Conservation (phyloP, 2,329 filamentous ascomycete species). For the Aspergillus calidoustus region DNA sequence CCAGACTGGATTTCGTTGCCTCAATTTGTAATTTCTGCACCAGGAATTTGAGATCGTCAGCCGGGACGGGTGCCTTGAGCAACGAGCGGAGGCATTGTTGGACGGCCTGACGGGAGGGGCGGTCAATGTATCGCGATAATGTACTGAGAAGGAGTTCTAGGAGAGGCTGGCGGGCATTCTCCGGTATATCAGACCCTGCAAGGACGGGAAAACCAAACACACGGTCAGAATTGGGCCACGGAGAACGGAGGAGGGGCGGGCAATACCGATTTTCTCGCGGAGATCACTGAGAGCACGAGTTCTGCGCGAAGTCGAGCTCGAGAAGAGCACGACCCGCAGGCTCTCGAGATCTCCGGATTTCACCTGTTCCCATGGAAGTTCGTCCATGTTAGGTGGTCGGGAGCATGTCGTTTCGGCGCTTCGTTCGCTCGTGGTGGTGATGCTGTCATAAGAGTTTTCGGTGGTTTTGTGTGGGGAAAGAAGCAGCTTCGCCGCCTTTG, state of each 20-base stretch:
- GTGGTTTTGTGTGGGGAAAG: slow-evolving; percentile 29
- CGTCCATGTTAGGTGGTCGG: slow-evolving; percentile 46
- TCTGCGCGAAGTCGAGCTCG: slow-evolving; percentile 48
- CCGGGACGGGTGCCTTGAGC: slow-evolving; percentile 63
- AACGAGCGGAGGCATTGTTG: slow-evolving; percentile 77
- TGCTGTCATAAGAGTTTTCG: slow-evolving; percentile 49
- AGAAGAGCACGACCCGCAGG: slow-evolving; percentile 45
- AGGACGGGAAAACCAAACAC: slow-evolving; percentile 5
- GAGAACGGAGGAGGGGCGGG: slow-evolving; percentile 11
- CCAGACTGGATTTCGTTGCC: slow-evolving; percentile 75
- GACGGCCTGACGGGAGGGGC: slow-evolving; percentile 79
- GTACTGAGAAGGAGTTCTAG: slow-evolving; percentile 82
- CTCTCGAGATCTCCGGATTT: slow-evolving; percentile 46
- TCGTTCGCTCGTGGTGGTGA: slow-evolving; percentile 28
- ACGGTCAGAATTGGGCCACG: slow-evolving; percentile 21
- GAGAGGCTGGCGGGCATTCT: slow-evolving; percentile 49
- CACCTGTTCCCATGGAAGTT: slow-evolving; percentile 51
- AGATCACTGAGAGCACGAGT: slow-evolving; percentile 48
- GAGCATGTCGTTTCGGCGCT: slow-evolving; percentile 31
- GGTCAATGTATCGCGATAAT: slow-evolving; percentile 84
- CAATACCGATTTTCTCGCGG: slow-evolving; percentile 49
- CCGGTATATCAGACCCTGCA: slow-evolving; percentile 39
- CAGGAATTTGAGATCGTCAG: slow-evolving; percentile 57
- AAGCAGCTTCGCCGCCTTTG: slow-evolving; percentile 31
- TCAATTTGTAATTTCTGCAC: slow-evolving; percentile 72